Evolutionary conservation across 2,329 filamentous ascomycete genomes (phyloP), one percentile per base, ranked within the genome.

Genomic region (Aspergillus niger): DNA sequence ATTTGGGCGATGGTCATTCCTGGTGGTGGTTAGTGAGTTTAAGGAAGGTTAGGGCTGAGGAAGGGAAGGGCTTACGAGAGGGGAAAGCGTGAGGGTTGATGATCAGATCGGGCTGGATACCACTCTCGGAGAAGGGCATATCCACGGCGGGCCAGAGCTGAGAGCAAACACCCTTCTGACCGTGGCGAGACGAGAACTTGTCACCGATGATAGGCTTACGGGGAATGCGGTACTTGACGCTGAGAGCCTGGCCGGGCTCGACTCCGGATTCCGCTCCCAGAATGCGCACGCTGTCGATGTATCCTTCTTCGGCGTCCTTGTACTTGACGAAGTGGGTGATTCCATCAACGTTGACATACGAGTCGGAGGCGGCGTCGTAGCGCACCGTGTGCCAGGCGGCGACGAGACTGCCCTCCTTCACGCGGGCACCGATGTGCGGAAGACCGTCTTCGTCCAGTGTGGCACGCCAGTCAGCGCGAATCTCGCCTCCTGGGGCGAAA

Each of bases 21-120:
- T 77, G 50, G 17, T 22, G 6, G 13, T 2, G 32, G 44, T 65
- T 60, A 61, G 63, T 65, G 26, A 11, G 17, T 28, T 39, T 5
- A n/a, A n/a, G n/a, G n/a, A n/a, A n/a, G 2, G 8, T 28, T 5
- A 3, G n/a, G 11, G 15, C 30, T n/a, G 10, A 22, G 36, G n/a
- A 48, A 11, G 7, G 10, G 3, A 15, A 15, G 39, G 28, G 67
- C 75, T 69, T 70, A 79, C 95, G 93, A 49, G 94, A 98, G 7
- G 95, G 95, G 85, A 99, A 99, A 73, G 95, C 95, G 84, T 99
- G 95, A 43, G 95, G 95, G 80, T 99, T 99, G 83, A 99, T 99
- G 78, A 99, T 99, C 70, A 97, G 85, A 77, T 99, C 95, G 8
- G 95, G 95, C 73, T 97, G 93, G 63, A 99, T 98, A 57, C 95